Conservation (phyloP, 176 grass and related monocot species). For the Bolboschoenus planiculmis region DNA sequence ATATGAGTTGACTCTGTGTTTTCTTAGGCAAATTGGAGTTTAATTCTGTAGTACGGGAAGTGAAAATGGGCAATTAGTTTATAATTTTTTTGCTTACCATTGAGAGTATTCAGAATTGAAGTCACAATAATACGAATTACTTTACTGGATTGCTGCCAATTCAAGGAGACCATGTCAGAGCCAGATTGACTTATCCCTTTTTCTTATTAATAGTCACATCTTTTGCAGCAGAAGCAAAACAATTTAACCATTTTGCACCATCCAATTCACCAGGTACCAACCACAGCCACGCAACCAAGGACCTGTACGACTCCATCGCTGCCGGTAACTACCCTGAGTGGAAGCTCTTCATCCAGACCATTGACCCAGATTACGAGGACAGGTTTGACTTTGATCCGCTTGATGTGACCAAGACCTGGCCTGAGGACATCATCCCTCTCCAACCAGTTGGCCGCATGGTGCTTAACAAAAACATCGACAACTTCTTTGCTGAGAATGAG, state of each 20-base stretch:
- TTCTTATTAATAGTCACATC: not conserved
- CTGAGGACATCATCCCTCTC: slow-evolving; percentile 77
- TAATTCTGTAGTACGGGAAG: not conserved
- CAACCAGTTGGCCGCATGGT: slow-evolving; percentile 84
- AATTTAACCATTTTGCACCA: not conserved
- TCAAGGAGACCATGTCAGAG: not conserved
- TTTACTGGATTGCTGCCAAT: not conserved
- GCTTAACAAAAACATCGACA: slow-evolving; percentile 92
- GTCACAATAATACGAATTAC: not conserved
- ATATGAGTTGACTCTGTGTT: not conserved
- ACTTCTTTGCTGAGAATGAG: slow-evolving; percentile 96
- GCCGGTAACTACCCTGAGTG: slow-evolving; percentile 89
- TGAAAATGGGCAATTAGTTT: not conserved
- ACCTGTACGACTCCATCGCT: slow-evolving; percentile 75
- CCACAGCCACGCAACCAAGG: slow-evolving; percentile 95
- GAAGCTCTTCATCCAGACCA: slow-evolving; percentile 80
- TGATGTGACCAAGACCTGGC: slow-evolving; percentile 98
- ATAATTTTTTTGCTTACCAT: not conserved
- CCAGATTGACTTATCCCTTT: not conserved
- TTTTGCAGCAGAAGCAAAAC: not conserved
- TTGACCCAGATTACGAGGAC: slow-evolving; percentile 68
- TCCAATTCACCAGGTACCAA: slow-evolving; percentile 36
- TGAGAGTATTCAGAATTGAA: not conserved
- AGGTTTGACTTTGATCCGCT: slow-evolving; percentile 83
- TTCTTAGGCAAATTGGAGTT: not conserved